phyloP scores from a whole-genome alignment of 129 eudicot genomes.

The Saposhnikovia divaricata region DNA sequence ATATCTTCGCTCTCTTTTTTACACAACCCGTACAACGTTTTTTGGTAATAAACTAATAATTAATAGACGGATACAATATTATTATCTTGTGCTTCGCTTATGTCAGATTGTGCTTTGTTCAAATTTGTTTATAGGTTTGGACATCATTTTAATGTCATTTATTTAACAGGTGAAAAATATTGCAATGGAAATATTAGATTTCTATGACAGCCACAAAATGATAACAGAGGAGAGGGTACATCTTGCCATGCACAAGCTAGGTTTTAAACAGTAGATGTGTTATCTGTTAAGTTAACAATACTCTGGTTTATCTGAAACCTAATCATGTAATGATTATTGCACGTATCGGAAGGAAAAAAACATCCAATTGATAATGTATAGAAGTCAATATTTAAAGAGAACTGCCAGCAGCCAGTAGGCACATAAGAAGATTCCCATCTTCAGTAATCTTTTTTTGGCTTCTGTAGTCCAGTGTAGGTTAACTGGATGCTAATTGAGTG shows the following conservation, averaged over 20 bases:
- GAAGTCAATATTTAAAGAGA: not conserved
- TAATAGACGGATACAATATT: not conserved
- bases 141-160: not conserved
- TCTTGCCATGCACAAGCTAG: slow-evolving; percentile 71
- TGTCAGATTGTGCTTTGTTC: not conserved
- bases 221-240: slow-evolving; percentile 65
- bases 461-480: not conserved
- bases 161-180: slow-evolving; percentile 77
- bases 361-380: not conserved
- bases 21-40: not conserved
- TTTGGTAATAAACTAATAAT: too few relatives aligned
- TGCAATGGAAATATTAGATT: slow-evolving; percentile 85
- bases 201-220: slow-evolving; percentile 73
- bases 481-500: not conserved
- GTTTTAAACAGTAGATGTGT: slow-evolving; percentile 26
- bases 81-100: not conserved
- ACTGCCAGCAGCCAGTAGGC: not conserved
- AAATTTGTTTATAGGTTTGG: not conserved
- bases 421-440: not conserved
- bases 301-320: not conserved
- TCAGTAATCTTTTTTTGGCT: not conserved
- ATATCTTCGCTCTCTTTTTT: not conserved
- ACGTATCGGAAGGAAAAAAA: too few relatives aligned
- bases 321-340: not conserved
- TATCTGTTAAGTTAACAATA: not conserved